A percentile compares a stretch with the other conserved stretches of the same genome.
Conservation (phyloP, 352 stramenopile genomes). For the Globisporangium camurandrum region DNA sequence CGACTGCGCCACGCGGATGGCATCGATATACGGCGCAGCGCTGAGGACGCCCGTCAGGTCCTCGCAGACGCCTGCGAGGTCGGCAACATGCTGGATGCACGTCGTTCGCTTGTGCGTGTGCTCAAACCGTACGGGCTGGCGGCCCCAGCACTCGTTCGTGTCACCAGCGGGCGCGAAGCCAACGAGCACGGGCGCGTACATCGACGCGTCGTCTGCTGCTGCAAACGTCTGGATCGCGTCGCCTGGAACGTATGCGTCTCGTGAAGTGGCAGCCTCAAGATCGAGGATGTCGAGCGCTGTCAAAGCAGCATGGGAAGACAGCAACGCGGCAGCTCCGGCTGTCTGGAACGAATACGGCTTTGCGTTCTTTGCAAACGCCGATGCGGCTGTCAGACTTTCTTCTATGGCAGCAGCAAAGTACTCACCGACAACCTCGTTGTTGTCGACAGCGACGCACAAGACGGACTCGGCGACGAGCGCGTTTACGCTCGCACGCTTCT, state of each 20-base stretch:
- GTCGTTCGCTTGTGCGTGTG: conserved; percentile 1
- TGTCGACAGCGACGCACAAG: conserved; percentile 39
- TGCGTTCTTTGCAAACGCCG: conserved; percentile 31
- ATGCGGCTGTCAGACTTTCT: conserved; percentile 22
- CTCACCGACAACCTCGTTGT: conserved; percentile 34
- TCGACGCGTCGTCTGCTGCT: conserved; percentile 1
- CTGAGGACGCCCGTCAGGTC: conserved; percentile 8
- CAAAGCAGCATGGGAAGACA: neutral
- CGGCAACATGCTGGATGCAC: conserved; percentile 11
- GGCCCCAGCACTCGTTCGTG: conserved; percentile 22
- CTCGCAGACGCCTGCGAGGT: conserved; percentile 13
- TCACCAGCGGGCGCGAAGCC: conserved; percentile 10
- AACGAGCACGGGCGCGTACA: conserved; percentile 15
- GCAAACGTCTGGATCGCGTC: conserved; percentile 29
- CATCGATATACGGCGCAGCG: conserved; percentile 9
- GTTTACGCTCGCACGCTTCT: conserved; percentile 17
- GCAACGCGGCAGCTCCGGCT: neutral
- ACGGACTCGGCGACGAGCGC: conserved; percentile 35
- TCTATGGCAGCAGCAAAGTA: conserved; percentile 22
- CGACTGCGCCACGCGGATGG: conserved; percentile 16
- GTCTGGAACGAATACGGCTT: conserved; percentile 24
- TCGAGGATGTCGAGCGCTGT: neutral
- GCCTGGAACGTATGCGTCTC: conserved; percentile 15
- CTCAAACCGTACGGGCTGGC: conserved; percentile 20
- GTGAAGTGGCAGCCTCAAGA: neutral